These are phyloP conservation scores for Hypoxylon perforatum DNA, from an alignment of 495 filamentous ascomycete species.

Conservation along the genomic window DNA sequence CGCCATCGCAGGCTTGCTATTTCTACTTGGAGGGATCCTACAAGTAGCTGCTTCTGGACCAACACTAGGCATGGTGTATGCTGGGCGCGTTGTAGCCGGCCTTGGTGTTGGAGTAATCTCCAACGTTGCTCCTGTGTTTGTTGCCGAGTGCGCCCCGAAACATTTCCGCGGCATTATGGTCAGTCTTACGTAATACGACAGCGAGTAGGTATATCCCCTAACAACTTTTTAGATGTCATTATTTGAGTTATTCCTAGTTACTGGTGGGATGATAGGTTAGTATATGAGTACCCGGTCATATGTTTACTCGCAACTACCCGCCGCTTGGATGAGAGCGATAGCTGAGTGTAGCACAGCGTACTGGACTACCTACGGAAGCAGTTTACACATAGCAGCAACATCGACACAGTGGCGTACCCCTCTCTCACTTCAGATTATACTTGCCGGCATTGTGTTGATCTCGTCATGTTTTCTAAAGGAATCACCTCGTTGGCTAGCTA, in stretches of 20 bases:
- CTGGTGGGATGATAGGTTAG: conserved; percentile 16
- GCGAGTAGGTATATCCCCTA: conserved; percentile 4
- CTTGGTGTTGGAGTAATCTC: conserved; percentile 62
- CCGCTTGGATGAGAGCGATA: no score
- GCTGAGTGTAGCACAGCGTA: neutral
- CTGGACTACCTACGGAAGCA: conserved; percentile 18
- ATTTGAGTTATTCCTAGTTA: conserved; percentile 15
- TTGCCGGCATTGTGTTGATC: neutral
- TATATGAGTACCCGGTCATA: neutral
- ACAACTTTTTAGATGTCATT: conserved; percentile 41
- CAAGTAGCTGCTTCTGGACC: conserved; percentile 16
- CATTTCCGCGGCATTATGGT: conserved; percentile 59
- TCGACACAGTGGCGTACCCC: conserved; percentile 19
- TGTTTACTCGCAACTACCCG: neutral
- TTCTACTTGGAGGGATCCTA: conserved; percentile 28
- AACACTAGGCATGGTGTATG: conserved; percentile 36
- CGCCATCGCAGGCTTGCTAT: conserved; percentile 6
- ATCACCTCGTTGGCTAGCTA: conserved; percentile 33
- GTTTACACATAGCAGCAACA: conserved; percentile 4
- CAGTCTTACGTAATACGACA: conserved; percentile 51
- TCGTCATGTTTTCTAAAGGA: conserved; percentile 11
- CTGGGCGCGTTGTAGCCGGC: conserved; percentile 56
- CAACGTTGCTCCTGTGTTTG: conserved; percentile 61
- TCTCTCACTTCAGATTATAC: conserved; percentile 9
- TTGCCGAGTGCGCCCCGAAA: conserved; percentile 60